Percentiles rank a stretch among this genome's conserved stretches.
Conservation (phyloP, 495 filamentous ascomycete genomes). For the Podospora australis region DNA sequence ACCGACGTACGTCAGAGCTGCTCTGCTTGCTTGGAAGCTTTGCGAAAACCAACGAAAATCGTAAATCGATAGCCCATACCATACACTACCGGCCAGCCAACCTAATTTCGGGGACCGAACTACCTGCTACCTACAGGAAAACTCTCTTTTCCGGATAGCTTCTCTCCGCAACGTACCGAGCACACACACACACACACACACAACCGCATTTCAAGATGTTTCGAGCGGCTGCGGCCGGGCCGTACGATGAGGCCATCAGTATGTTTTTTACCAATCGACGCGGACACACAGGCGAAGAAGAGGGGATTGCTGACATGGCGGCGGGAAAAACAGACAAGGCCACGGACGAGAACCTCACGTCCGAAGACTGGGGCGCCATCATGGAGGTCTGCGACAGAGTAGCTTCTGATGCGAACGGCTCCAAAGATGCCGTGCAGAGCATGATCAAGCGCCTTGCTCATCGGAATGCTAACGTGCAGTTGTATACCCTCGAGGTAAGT, state of each 20-base stretch:
- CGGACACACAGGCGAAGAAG: background rate
- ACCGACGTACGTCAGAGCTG: too few species aligned
- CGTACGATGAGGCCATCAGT: conserved; percentile 50
- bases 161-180: too few species aligned
- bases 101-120: too few species aligned
- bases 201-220: conserved; percentile 49
- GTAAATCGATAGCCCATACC: too few species aligned
- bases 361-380: conserved; percentile 98
- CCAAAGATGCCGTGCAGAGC: conserved; percentile 87
- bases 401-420: conserved; percentile 47
- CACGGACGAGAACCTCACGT: conserved; percentile 96
- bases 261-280: conserved; percentile 18
- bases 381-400: conserved; percentile 98
- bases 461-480: conserved; percentile 97
- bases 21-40: too few species aligned
- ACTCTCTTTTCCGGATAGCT: too few species aligned
- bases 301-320: conserved; percentile 6
- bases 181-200: too few species aligned
- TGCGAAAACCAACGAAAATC: too few species aligned
- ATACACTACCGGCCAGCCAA: too few species aligned
- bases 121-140: background rate
- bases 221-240: conserved; percentile 43
- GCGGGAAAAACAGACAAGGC: conserved; percentile 66
- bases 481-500: conserved; percentile 89
- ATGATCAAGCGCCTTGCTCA: conserved; percentile 96